phyloP scores from a whole-genome alignment of 768 basidiomycete genomes.

The Mycena pura region DNA sequence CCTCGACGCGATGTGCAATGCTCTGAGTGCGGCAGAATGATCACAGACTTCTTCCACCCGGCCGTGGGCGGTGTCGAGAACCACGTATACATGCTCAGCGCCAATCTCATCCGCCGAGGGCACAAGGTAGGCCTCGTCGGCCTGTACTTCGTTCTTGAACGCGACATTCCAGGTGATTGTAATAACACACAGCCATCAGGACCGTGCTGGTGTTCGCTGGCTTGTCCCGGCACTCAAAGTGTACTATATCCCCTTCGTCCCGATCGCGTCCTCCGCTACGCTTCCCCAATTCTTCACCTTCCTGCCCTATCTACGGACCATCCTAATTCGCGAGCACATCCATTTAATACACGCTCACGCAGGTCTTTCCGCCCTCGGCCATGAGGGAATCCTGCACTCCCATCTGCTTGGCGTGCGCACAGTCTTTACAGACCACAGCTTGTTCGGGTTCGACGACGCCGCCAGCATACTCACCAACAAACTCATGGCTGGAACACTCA shows the following conservation, averaged over 20 bases:
- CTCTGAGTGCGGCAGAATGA: no score
- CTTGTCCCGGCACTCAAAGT: slow-evolving; percentile 87
- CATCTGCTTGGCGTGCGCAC: slow-evolving; percentile 87
- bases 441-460: slow-evolving; percentile 97
- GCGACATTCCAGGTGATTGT: slow-evolving; percentile 75
- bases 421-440: slow-evolving; percentile 95
- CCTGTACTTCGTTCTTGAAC: not conserved
- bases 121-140: slow-evolving; percentile 68
- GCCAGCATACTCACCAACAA: slow-evolving; percentile 98
- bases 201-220: slow-evolving; percentile 90
- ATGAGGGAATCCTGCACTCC: slow-evolving; percentile 91
- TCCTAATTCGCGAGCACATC: slow-evolving; percentile 86
- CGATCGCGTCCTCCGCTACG: slow-evolving; percentile 91
- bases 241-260: slow-evolving; percentile 90
- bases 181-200: slow-evolving; percentile 90
- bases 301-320: slow-evolving; percentile 89
- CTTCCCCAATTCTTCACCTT: slow-evolving; percentile 94
- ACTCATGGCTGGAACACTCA: slow-evolving; percentile 82
- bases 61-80: slow-evolving; percentile 95
- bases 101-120: slow-evolving; percentile 79
- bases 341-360: slow-evolving; percentile 93
- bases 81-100: slow-evolving; percentile 92
- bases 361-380: slow-evolving; percentile 85
- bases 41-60: slow-evolving; percentile 97
- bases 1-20: no score